These are phyloP conservation scores for Phyllostachys edulis DNA, from an alignment of 176 grass and related monocot species.

Conservation along the genomic window DNA sequence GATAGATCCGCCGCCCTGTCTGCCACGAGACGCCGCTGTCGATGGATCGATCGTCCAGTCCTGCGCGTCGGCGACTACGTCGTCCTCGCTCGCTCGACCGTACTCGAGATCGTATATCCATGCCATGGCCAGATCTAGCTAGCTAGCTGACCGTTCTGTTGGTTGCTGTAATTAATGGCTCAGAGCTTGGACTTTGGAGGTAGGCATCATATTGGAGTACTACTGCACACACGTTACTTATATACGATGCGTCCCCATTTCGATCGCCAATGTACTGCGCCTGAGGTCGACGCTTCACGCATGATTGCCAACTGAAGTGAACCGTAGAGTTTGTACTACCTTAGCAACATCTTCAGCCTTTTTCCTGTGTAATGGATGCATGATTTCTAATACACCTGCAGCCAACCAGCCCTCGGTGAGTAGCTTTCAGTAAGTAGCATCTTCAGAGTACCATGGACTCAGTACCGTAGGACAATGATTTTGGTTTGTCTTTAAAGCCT, in stretches of 20 bases:
- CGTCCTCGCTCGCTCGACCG: background rate
- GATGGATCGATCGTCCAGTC: background rate
- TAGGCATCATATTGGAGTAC: background rate
- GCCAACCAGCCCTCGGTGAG: background rate
- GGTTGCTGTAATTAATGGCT: background rate
- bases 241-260: background rate
- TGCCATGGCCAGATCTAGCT: background rate
- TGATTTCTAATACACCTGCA: background rate
- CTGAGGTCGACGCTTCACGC: background rate
- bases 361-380: background rate
- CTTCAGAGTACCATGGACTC: background rate
- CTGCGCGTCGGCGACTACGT: background rate
- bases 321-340: background rate
- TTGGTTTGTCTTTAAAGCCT: background rate
- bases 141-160: background rate
- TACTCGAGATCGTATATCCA: background rate
- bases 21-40: background rate
- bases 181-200: background rate
- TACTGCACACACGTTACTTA: background rate
- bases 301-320: background rate
- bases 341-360: background rate
- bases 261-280: background rate
- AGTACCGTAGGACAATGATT: background rate
- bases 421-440: background rate
- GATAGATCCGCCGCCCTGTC: background rate